phyloP scores from a whole-genome alignment of 1,284 basidiomycete species.

The Cryptococcus floricola region DNA sequence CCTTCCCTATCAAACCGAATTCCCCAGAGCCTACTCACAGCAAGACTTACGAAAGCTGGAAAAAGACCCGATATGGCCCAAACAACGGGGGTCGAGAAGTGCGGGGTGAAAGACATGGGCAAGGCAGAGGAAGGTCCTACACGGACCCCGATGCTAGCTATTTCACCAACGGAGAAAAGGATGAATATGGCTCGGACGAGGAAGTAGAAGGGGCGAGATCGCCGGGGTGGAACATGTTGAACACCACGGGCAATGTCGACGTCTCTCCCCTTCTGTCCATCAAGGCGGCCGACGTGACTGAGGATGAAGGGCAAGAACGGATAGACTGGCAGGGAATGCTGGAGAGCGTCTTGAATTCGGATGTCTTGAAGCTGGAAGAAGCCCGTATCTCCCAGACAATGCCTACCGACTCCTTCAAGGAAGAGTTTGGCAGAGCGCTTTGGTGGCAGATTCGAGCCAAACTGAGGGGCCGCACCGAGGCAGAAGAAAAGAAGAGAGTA shows the following conservation, averaged over 20 bases:
- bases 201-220: constrained; percentile 7
- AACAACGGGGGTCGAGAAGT: background rate
- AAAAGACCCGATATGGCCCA: background rate
- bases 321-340: constrained; percentile 94
- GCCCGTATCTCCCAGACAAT: constrained; percentile 71
- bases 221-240: constrained; percentile 8
- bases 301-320: constrained; percentile 68
- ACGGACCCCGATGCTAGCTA: constrained; percentile 16
- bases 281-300: constrained; percentile 7
- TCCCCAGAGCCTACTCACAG: background rate
- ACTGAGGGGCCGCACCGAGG: constrained; percentile 71
- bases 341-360: constrained; percentile 83
- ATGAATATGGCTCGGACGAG: constrained; percentile 10
- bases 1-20: background rate
- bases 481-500: constrained; percentile 75
- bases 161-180: constrained; percentile 8
- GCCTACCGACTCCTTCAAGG: constrained; percentile 64
- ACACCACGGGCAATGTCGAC: background rate
- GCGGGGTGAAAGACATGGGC: background rate
- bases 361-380: constrained; percentile 89
- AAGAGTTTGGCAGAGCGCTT: constrained; percentile 63
- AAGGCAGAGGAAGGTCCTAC: constrained; percentile 4
- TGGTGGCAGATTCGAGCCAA: constrained; percentile 91
- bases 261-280: constrained; percentile 1
- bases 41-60: constrained; percentile 6